Base-by-base conservation (phyloP, 1,139 yeast genomes). In the Suhomyces terraborum region DNA sequence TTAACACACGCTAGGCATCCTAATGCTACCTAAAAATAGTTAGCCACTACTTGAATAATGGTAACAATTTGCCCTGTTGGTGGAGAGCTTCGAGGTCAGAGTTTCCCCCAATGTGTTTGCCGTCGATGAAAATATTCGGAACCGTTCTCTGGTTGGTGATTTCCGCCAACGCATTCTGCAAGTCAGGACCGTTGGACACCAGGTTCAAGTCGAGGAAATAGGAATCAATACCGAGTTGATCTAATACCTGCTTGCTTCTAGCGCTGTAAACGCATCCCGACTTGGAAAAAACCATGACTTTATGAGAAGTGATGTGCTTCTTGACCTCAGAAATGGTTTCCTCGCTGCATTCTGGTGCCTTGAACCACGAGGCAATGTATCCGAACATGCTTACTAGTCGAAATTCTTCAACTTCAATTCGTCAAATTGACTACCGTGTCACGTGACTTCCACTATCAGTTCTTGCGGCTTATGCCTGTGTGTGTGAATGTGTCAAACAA, bases 181-280 rank as follows among this genome's bases (percentile, higher is more conserved):
- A 34, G 6, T 23, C 42, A 1, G 49, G 27, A 1, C 68, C 69
- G 21, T 58, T 46, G 6, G 38, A 20, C 4, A 47, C 26, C 3
- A 40, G 40, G 49, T 62, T 55, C 35, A 64, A 51, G 43, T 64
- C 69, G n/a, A 61, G 36, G 8, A 59, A 38, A 33, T 55, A 52
- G 39, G 43, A 52, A 13, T 55, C 43, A 26, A 49, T 46, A 9
- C 50, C 44, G 32, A 55, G 46, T 10, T 45, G 37, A 6, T 36
- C 24, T 6, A 64, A 46, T 29, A 59, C 45, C 6, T 43, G 27
- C 48, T 64, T 64, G 35, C 68, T 56, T 13, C 48, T 40, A 8
- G 34, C 47, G 38, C 69, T 63, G 41, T 61, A 64, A 2, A 66
- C 65, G 41, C 69, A 64, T 45, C 58, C 58, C n/a, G 62, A 31